Evolutionary conservation across 2,329 filamentous ascomycete species (phyloP).

Genomic region (Xylariaceae sp.): DNA sequence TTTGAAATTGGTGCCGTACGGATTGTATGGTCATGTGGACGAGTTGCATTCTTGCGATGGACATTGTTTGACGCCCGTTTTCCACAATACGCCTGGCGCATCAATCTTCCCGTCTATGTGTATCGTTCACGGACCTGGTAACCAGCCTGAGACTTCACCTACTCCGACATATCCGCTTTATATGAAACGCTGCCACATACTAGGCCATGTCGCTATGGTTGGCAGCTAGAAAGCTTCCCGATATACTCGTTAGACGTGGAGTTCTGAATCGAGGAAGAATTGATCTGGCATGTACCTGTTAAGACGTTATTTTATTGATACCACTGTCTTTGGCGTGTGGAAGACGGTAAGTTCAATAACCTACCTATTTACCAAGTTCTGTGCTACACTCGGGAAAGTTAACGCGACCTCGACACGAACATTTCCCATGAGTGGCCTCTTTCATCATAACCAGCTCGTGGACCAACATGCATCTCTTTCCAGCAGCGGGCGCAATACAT

Average conservation of each 20-base stretch:
- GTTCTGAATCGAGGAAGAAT: conserved; percentile 40
- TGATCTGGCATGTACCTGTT: neutral
- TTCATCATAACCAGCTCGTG: conserved; percentile 66
- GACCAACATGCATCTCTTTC: conserved; percentile 73
- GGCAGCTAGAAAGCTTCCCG: too few species aligned
- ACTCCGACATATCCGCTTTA: too few species aligned
- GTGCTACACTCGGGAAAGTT: neutral
- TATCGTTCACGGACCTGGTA: too few species aligned
- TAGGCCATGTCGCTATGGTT: too few species aligned
- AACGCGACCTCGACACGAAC: conserved; percentile 38
- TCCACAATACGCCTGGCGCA: conserved; percentile 51
- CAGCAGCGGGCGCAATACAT: conserved; percentile 76
- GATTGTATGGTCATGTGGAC: conserved; percentile 39
- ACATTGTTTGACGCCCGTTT: conserved; percentile 43
- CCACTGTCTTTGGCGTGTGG: neutral
- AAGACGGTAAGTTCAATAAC: neutral
- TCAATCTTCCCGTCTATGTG: too few species aligned
- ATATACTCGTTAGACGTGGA: too few species aligned
- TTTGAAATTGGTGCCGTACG: conserved; percentile 35
- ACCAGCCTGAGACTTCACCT: too few species aligned
- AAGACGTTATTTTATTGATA: neutral
- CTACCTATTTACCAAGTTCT: neutral
- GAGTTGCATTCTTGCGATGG: conserved; percentile 33
- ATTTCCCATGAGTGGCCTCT: conserved; percentile 63
- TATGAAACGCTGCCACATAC: too few species aligned